Base-by-base conservation (phyloP, 495 filamentous ascomycete species). In the Talaromyces stipitatus region DNA sequence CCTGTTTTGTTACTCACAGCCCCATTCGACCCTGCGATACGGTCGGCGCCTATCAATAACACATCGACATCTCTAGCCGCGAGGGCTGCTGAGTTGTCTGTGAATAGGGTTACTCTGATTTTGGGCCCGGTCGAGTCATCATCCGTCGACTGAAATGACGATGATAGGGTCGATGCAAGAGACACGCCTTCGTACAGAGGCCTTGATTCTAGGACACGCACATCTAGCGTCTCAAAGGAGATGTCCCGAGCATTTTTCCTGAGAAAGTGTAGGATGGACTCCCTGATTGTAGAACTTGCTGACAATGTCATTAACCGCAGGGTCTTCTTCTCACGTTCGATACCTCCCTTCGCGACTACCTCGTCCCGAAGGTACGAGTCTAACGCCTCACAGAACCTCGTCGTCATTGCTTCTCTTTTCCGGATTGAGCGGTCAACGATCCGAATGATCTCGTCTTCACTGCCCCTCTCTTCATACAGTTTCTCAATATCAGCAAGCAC, bases 1-100 rank as follows among this genome's bases (percentile, higher is more conserved):
- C 86, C 85, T 0, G 76, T 83, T 62, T 89, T 89, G 69, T 88
- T 88, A 60, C 77, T 80, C 4, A 87, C 79, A n/a, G 71, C 69
- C 1, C 82, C 81, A 10, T 75, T 72, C 0, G 48, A 41, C 0
- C 69, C 62, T 9, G 81, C 76, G 29, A 88, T 83, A 14, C 77
- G 69, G 55, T 89, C 86, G 11, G 83, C 83, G 5, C 86, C 86
- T 2, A 89, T 69, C 0, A 88, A 62, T 6, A 88, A 62, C 7
- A 84, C 57, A 53, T 85, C 73, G 1, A 81, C 69, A 9, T 62
- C 67, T 2, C 61, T 46, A 0, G 75, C 66, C 2, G 83, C 82
- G 0, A 81, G 58, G 1, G 81, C 82, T 0, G 76, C 74, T 0
- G 82, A 77, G n/a, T 83, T 82, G 57, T 89, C 85, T 0, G 85